Evolutionary conservation across 108 stramenopile genomes (phyloP), one percentile per base, ranked within the genome.

Genomic region (Phaeodactylum tricornutum): DNA sequence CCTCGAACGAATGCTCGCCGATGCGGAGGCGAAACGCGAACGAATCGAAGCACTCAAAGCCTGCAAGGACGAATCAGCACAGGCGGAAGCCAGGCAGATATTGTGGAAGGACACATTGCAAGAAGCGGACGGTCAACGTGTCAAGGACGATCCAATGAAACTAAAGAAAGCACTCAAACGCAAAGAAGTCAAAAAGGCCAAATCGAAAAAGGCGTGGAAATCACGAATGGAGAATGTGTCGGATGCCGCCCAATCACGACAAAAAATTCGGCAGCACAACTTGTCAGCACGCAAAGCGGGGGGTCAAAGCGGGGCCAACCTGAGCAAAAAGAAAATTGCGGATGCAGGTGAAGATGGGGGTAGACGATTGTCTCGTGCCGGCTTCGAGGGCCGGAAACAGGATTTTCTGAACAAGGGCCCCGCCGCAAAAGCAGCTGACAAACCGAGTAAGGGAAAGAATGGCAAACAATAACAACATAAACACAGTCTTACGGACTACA

Each of bases 241-340:
- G 38, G 75, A 81, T 17, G 68, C 75, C 57, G 58, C 55, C 53
- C 50, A 64, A 31, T 81, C 87, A 55, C 81, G 78, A 29, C 87
- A 90, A 55, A 69, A 67, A 47, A 93, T 87, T 44, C 80, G 92
- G 9, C 62, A 63, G 44, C 87, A 89, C 63, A 93, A 93, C 54
- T 48, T 93, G 28, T 43, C 76, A 31, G 47, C 68, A 47, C 61
- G 92, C 39, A 87, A 80, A 47, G 33, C 66, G 49, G 92, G 92
- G 24, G 92, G 92, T 5, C 37, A 48, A 19, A 60, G 53, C 8
- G 87, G 77, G 29, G 82, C 90, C 27, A 87, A 87, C 53, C 54
- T 92, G 23, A 73, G 73, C 45, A 75, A 64, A 38, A 86, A 87
- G 68, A 42, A 64, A 23, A 84, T 84, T 65, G 54, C 55, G 22